These are phyloP conservation scores for Cupressus sempervirens DNA, from an alignment of 75 land plant genomes.

Conservation along the genomic window DNA sequence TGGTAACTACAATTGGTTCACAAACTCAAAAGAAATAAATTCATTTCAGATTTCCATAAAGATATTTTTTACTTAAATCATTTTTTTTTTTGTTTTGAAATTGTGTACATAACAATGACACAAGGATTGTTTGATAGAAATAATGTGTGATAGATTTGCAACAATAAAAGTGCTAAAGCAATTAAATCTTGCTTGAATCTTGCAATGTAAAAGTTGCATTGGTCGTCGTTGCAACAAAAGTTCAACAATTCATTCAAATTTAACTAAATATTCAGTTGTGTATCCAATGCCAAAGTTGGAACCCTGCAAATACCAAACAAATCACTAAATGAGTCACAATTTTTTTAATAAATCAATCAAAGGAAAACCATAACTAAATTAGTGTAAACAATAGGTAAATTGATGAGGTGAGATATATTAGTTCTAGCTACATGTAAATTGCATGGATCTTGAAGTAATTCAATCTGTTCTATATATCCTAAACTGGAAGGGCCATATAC, in stretches of 20 bases:
- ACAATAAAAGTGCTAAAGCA: background rate
- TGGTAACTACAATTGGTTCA: too few species aligned
- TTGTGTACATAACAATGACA: too few species aligned
- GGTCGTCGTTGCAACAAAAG: background rate
- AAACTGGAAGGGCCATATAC: background rate
- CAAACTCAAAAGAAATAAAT: too few species aligned
- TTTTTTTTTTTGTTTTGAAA: too few species aligned
- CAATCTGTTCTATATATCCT: background rate
- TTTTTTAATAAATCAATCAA: background rate
- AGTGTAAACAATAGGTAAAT: too few species aligned
- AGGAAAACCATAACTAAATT: too few species aligned
- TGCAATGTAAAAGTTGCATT: background rate
- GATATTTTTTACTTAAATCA: too few species aligned
- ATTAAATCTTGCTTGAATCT: too few species aligned
- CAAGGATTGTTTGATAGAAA: too few species aligned
- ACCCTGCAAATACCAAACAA: background rate
- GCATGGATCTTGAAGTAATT: background rate
- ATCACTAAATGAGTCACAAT: too few species aligned
- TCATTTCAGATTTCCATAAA: too few species aligned
- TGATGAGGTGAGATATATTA: too few species aligned
- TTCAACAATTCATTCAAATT: background rate
- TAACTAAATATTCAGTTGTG: background rate
- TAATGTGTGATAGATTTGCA: background rate
- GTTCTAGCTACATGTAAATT: background rate
- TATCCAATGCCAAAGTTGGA: slow-evolving; percentile 3